Evolutionary conservation across 208 protist species (phyloP).

Genomic region (Angomonas deanei): DNA sequence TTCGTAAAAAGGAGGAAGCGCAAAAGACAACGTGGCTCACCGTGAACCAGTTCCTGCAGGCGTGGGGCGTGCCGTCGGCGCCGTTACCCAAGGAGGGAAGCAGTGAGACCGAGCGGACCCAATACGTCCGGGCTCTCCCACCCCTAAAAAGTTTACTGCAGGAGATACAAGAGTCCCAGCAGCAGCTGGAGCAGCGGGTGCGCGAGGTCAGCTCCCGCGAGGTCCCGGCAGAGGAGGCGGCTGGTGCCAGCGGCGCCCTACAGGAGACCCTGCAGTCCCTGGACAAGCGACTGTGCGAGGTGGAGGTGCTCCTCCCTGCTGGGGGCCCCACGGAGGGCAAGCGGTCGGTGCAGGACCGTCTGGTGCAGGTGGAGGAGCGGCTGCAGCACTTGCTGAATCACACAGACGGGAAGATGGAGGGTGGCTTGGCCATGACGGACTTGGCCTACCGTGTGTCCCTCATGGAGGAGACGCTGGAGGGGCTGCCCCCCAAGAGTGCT

Average conservation of each 20-base stretch:
- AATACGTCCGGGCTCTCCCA: slow-evolving; percentile 60
- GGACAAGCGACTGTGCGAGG: slow-evolving; percentile 23
- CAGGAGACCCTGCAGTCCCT: slow-evolving; percentile 15
- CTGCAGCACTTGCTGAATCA: slow-evolving; percentile 30
- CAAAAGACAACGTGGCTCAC: slow-evolving; percentile 6
- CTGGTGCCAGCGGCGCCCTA: background rate
- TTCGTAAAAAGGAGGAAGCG: background rate
- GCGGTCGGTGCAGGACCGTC: slow-evolving; percentile 22
- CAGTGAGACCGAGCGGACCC: slow-evolving; percentile 38
- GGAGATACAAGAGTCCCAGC: slow-evolving; percentile 59
- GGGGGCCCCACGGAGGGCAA: background rate
- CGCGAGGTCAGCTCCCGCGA: slow-evolving; percentile 22
- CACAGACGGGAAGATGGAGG: slow-evolving; percentile 10
- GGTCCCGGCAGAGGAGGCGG: background rate
- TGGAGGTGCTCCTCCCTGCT: slow-evolving; percentile 26
- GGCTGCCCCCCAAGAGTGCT: slow-evolving; percentile 3
- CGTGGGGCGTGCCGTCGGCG: slow-evolving; percentile 44
- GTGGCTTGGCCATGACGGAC: slow-evolving; percentile 26
- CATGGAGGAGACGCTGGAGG: slow-evolving; percentile 50
- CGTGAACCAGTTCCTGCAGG: slow-evolving; percentile 36
- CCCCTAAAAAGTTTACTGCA: slow-evolving; percentile 53
- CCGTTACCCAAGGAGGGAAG: slow-evolving; percentile 37
- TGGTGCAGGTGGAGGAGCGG: slow-evolving; percentile 42
- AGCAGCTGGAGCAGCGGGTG: slow-evolving; percentile 54
- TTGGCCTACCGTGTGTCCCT: slow-evolving; percentile 31